phyloP scores from a whole-genome alignment of 352 stramenopile genomes.

The Phytopythium oedochilum region DNA sequence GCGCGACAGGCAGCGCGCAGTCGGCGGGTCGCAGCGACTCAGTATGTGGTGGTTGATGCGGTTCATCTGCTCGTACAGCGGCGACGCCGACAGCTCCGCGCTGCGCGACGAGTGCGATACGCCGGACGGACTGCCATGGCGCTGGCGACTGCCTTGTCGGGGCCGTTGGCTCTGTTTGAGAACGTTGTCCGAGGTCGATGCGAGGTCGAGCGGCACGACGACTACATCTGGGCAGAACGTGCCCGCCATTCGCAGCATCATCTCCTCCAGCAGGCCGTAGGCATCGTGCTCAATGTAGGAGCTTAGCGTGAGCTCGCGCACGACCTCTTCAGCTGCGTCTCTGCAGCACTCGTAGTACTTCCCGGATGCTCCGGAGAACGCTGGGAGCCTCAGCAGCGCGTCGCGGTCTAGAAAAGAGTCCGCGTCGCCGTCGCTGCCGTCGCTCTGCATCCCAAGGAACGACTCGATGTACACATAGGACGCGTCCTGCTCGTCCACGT shows the following conservation, averaged over 20 bases:
- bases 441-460: conserved; percentile 47
- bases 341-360: conserved; percentile 65
- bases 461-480: conserved; percentile 74
- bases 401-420: conserved; percentile 37
- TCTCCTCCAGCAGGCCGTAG: conserved; percentile 54
- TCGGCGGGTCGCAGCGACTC: conserved; percentile 53
- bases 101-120: conserved; percentile 3
- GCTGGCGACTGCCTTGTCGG: background rate
- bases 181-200: background rate
- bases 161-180: background rate
- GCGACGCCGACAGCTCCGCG: conserved; percentile 28
- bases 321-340: conserved; percentile 46
- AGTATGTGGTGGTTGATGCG: conserved; percentile 66
- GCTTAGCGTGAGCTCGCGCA: conserved; percentile 36
- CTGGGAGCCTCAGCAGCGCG: conserved; percentile 31
- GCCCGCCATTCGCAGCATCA: conserved; percentile 75
- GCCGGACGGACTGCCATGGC: background rate
- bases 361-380: conserved; percentile 34
- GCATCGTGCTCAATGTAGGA: conserved; percentile 63
- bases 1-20: conserved; percentile 36
- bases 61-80: conserved; percentile 73
- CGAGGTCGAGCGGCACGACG: background rate
- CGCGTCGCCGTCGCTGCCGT: conserved; percentile 3
- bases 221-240: conserved; percentile 45
- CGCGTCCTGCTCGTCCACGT: conserved; percentile 42